Conservation (phyloP, 345 rosid genomes). For the Eucalyptus polybractea region DNA sequence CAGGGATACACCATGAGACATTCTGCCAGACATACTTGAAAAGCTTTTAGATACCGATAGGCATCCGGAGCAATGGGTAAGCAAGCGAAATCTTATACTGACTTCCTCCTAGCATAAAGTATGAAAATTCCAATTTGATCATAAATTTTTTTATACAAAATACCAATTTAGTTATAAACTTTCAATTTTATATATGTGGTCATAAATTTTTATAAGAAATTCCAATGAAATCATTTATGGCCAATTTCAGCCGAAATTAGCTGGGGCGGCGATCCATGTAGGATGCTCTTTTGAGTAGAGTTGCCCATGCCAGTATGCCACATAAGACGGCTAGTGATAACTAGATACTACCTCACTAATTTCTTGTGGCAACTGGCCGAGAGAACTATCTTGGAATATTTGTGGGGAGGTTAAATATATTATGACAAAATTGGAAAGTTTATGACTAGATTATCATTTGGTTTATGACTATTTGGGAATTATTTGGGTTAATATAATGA, state of each 20-base stretch:
- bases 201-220: too few species aligned
- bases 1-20: rapidly evolving
- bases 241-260: not conserved
- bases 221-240: not conserved
- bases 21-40: not conserved
- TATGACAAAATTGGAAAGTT: not conserved
- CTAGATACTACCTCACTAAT: not conserved
- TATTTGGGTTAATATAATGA: too few species aligned
- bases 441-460: not conserved
- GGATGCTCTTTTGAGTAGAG: not conserved
- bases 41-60: not conserved
- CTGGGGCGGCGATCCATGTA: not conserved
- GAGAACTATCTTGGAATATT: not conserved
- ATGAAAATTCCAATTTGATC: too few species aligned
- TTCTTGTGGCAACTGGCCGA: rapidly evolving
- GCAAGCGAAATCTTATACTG: too few species aligned
- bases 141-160: too few species aligned
- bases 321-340: rapidly evolving
- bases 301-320: not conserved
- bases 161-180: too few species aligned
- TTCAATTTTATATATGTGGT: not conserved
- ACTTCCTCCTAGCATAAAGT: too few species aligned
- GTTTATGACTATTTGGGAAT: not conserved
- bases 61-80: not conserved
- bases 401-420: rapidly evolving